These are phyloP conservation scores for Kickxella alabastrina DNA, from an alignment of 192 early-diverging fungal species.

Conservation along the genomic window DNA sequence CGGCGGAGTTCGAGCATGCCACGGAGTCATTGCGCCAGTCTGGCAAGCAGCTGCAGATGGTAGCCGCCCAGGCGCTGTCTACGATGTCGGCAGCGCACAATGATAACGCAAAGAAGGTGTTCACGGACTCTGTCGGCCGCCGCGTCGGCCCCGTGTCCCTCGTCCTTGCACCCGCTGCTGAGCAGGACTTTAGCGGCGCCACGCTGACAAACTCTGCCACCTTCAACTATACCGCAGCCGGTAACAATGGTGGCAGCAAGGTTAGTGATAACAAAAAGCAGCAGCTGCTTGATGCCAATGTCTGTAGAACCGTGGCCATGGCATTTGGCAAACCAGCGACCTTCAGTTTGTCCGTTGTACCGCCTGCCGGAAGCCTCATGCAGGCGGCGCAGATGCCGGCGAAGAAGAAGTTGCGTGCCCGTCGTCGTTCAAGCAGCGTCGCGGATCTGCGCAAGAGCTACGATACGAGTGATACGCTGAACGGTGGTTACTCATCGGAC, in stretches of 20 bases:
- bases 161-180: not conserved
- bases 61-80: constrained; percentile 13
- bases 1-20: constrained; percentile 20
- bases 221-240: not conserved
- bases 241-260: not conserved
- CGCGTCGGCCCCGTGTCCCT: constrained; percentile 13
- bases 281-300: too few relatives aligned
- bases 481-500: constrained; percentile 10
- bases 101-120: constrained; percentile 34
- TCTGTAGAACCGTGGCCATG: constrained; percentile 31
- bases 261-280: too few relatives aligned
- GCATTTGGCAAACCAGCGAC: constrained; percentile 45
- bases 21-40: constrained; percentile 28
- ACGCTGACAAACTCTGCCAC: constrained; percentile 25
- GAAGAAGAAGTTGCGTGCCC: constrained; percentile 40
- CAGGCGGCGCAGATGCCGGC: constrained; percentile 11
- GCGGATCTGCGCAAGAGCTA: constrained; percentile 26
- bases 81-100: constrained; percentile 22
- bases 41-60: constrained; percentile 29
- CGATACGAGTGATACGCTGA: not conserved
- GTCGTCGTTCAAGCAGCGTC: constrained; percentile 34
- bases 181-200: constrained; percentile 26
- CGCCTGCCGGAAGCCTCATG: constrained; percentile 2
- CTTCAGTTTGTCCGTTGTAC: constrained; percentile 20
- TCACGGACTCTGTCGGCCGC: constrained; percentile 18